Percentiles rank a stretch among this genome's conserved stretches.
Evolutionary conservation across 805 yeast genomes (phyloP).

Genomic region (Starmera quercuum): DNA sequence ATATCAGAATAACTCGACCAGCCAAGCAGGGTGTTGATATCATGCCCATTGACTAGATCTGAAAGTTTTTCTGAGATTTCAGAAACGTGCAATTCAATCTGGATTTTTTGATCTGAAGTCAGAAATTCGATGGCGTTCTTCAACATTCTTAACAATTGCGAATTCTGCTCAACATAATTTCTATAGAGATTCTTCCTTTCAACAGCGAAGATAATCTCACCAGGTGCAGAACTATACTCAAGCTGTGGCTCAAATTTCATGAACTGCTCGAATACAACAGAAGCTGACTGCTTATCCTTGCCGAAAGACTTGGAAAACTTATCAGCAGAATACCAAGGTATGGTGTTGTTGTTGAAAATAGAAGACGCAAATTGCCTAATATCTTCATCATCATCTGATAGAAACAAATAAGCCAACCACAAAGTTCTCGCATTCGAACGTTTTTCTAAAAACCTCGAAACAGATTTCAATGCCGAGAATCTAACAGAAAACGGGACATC

Average conservation of each 20-base stretch:
- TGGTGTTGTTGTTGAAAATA: slow-evolving; percentile 28
- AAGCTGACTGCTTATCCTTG: slow-evolving; percentile 1
- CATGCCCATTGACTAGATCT: no score
- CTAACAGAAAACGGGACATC: slow-evolving; percentile 38
- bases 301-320: slow-evolving; percentile 13
- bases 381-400: slow-evolving; percentile 63
- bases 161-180: slow-evolving; percentile 32
- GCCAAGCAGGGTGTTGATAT: slow-evolving; percentile 3
- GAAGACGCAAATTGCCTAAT: slow-evolving; percentile 42
- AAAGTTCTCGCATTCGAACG: slow-evolving; percentile 12
- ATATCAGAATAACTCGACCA: slow-evolving; percentile 4
- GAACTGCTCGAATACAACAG: slow-evolving; percentile 8
- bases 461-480: slow-evolving; percentile 36
- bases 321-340: slow-evolving; percentile 27
- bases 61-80: no score
- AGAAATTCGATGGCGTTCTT: background rate
- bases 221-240: slow-evolving; percentile 9
- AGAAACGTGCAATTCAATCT: no score
- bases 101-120: background rate
- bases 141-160: slow-evolving; percentile 16
- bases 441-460: slow-evolving; percentile 21
- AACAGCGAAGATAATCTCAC: slow-evolving; percentile 45
- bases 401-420: slow-evolving; percentile 26
- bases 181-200: slow-evolving; percentile 66
- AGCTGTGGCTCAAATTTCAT: slow-evolving; percentile 13